phyloP scores from a whole-genome alignment of 2,329 filamentous ascomycete genomes.

The Amauroascus verrucosus region DNA sequence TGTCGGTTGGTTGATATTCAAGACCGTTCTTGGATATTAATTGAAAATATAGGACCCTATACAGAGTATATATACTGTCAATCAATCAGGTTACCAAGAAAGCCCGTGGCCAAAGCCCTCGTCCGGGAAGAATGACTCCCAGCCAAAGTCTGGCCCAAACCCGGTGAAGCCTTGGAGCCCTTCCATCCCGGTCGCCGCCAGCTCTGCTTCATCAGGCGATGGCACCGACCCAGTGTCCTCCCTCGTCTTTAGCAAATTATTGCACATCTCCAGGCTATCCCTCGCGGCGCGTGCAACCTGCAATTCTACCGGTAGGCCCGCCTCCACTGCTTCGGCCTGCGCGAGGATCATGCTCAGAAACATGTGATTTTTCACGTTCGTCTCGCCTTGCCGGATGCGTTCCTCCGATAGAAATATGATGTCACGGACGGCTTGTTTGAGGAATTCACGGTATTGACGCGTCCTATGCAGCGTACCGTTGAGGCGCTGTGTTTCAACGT shows the following conservation, averaged over 20 bases:
- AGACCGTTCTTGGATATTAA: too few relatives aligned
- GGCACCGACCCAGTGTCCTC: conserved; percentile 15
- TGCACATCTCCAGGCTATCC: conserved; percentile 18
- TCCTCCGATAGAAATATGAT: conserved; percentile 13
- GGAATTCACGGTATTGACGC: conserved; percentile 12
- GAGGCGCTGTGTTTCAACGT: conserved; percentile 26
- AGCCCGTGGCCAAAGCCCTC: conserved; percentile 1
- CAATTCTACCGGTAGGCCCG: conserved; percentile 9
- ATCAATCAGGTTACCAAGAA: too few relatives aligned
- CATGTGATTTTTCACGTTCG: conserved; percentile 21
- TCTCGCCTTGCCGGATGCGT: conserved; percentile 20
- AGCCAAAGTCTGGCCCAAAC: background rate
- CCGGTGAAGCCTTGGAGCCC: background rate
- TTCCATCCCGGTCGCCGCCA: background rate
- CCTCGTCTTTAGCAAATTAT: conserved; percentile 6
- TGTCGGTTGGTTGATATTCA: too few relatives aligned
- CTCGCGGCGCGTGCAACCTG: conserved; percentile 14
- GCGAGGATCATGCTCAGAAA: conserved; percentile 19
- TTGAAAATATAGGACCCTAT: too few relatives aligned
- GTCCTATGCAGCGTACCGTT: conserved; percentile 12
- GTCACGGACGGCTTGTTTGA: conserved; percentile 17
- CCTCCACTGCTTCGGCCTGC: conserved; percentile 13
- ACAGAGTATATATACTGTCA: too few relatives aligned
- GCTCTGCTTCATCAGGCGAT: background rate
- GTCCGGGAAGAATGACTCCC: background rate